Base-by-base conservation (phyloP, 2,329 filamentous ascomycete species). In the Paecilomyces sp. region DNA sequence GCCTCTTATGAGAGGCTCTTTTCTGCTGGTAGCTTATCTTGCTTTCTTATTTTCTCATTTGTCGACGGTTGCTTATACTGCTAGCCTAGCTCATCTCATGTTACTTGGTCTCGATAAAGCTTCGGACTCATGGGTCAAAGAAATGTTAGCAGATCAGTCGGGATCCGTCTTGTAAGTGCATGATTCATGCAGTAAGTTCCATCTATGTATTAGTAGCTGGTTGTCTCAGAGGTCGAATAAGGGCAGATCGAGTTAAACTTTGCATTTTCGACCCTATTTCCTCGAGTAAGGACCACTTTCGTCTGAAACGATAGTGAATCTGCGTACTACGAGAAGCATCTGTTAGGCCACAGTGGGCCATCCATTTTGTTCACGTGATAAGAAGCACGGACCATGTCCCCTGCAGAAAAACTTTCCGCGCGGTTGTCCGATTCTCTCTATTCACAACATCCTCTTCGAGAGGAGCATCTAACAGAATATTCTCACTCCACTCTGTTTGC, bases 381-480 rank as follows among this genome's bases (percentile, higher is more conserved):
- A 4, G 4, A 8, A 8, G 50, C 12, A 34, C 34, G 28, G 41
- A 47, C 41, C 41, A 47, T 4, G 5, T 18, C 15, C 59, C 57
- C 34, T 51, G 56, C 53, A 57, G 54, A 60, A 54, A 58, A 60
- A 60, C 41, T 58, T 60, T 62, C 58, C 52, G 54, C 55, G 51
- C 41, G 55, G 53, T 54, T 36, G 15, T 56, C 41, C 33, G n/a
- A 30, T 56, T 51, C 53, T 28, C 22, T 55, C 51, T 56, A 24
- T 47, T 36, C 53, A 34, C 58, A 60, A 57, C 41, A 47, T 47
- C 41, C n/a, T 47, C 41, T n/a, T 18, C 41, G 41, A 41, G 36
- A 47, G 41, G 41, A 47, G 41, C n/a, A 47, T 47, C 18, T 47
- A 47, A 7, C 41, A 47, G 7, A 47, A 18, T n/a, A 47, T 47